Evolutionary conservation across 306 rosid species (phyloP).

Genomic region (Gynostemma pentaphyllum): DNA sequence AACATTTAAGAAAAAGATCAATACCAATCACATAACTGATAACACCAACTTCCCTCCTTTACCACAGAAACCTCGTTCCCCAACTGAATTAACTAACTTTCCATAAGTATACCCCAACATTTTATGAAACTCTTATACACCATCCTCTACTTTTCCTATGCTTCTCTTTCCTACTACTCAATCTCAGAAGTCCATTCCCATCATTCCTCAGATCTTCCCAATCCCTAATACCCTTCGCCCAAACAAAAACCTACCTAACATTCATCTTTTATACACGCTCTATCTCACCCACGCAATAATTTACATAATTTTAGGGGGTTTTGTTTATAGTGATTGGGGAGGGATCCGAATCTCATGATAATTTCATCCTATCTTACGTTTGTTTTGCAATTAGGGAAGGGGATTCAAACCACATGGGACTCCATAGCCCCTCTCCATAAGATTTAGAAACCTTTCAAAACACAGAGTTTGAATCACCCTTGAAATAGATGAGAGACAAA

Average conservation of each 20-base stretch:
- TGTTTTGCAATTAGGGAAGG: too few relatives aligned
- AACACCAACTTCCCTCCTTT: constrained; percentile 62
- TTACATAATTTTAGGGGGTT: too few relatives aligned
- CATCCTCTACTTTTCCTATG: constrained; percentile 72
- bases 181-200: constrained; percentile 16
- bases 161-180: constrained; percentile 58
- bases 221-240: constrained; percentile 51
- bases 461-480: too few relatives aligned
- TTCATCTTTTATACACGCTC: constrained; percentile 49
- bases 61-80: constrained; percentile 61
- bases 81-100: constrained; percentile 47
- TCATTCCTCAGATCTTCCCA: constrained; percentile 58
- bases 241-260: constrained; percentile 56
- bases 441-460: too few relatives aligned
- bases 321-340: too few relatives aligned
- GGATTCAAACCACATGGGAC: too few relatives aligned
- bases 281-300: constrained; percentile 38
- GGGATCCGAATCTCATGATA: too few relatives aligned
- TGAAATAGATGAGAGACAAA: too few relatives aligned
- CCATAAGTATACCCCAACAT: constrained; percentile 55
- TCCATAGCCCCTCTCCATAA: too few relatives aligned
- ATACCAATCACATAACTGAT: too few relatives aligned
- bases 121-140: constrained; percentile 70
- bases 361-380: too few relatives aligned
- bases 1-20: too few relatives aligned